Evolutionary conservation across 2,329 filamentous ascomycete genomes (phyloP), one percentile per base, ranked within the genome.

Genomic region (Penicillium sp.): DNA sequence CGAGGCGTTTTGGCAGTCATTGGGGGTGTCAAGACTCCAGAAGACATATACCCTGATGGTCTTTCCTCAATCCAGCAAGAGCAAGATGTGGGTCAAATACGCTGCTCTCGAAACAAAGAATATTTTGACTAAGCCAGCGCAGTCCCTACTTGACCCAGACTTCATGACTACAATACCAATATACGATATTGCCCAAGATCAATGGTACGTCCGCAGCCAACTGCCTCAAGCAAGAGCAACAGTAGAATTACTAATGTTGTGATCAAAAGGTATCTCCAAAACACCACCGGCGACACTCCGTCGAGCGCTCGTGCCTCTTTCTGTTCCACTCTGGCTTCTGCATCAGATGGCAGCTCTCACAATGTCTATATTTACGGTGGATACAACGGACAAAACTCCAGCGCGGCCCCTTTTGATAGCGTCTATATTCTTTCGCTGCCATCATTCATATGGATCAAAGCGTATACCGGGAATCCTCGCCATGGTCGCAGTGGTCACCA

Each of bases 351-450:
- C 3, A 70, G 67, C 9, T 74, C 70, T 0, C 71, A 76, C 45
- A 78, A 79, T 49, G 75, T 81, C 41, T 73, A 76, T 44, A 65
- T 81, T 45, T 80, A 79, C 52, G 78, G 78, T 23, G 78, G 79
- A 16, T 66, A 64, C 36, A 67, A 76, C 49, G 71, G 61, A 12
- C 57, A 64, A n/a, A 53, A 62, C 28, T 60, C 57, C n/a, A 70
- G 65, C 0, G 48, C 53, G 7, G 43, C 29, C 2, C 63, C 68
- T 0, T 70, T 61, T 49, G 77, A 79, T 49, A 75, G 78, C 28
- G 50, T 48, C 28, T 52, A 52, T 42, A 55, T 52, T 33, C 42
- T 53, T n/a, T 53, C 51, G 16, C 42, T 49, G 26, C 51, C 45
- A 29, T 52, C 44, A 15, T 52, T 52, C 18, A 34, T 42, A 10